phyloP scores from a whole-genome alignment of 106 monocot genomes.

The Platanthera zijinensis region DNA sequence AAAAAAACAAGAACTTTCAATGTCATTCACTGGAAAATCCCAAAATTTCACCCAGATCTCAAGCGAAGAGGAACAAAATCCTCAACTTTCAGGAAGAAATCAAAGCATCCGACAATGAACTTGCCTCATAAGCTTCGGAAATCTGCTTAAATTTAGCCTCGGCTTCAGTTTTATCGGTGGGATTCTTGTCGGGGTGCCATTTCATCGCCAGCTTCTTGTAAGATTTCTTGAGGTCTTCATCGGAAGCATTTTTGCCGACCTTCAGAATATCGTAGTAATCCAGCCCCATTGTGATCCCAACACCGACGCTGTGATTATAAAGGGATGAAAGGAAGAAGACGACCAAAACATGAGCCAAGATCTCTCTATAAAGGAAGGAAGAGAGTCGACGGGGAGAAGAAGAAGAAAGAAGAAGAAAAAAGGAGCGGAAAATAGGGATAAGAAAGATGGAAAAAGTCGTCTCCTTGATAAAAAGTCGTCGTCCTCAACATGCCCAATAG shows the following conservation, averaged over 20 bases:
- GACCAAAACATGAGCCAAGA: too few relatives aligned
- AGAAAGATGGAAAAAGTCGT: too few relatives aligned
- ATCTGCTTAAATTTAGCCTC: slow-evolving; percentile 57
- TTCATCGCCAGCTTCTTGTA: slow-evolving; percentile 44
- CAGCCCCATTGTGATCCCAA: slow-evolving; percentile 25
- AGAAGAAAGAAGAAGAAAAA: too few relatives aligned
- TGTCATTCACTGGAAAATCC: not conserved
- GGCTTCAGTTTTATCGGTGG: slow-evolving; percentile 34
- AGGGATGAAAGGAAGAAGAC: too few relatives aligned
- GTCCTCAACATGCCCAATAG: too few relatives aligned
- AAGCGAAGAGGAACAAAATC: too few relatives aligned
- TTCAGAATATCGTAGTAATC: slow-evolving; percentile 45
- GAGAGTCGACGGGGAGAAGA: too few relatives aligned
- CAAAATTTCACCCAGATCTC: not conserved
- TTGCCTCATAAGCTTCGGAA: slow-evolving; percentile 52
- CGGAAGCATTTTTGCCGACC: slow-evolving; percentile 20
- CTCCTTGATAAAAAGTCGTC: too few relatives aligned
- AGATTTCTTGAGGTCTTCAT: slow-evolving; percentile 47
- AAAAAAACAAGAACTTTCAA: not conserved
- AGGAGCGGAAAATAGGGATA: too few relatives aligned
- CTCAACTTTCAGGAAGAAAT: not conserved
- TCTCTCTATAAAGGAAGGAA: too few relatives aligned
- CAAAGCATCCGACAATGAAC: not conserved
- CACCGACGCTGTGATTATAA: too few relatives aligned
- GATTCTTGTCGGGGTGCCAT: slow-evolving; percentile 68